phyloP scores from a whole-genome alignment of 1,284 basidiomycete genomes.

The Sutorius eximius region DNA sequence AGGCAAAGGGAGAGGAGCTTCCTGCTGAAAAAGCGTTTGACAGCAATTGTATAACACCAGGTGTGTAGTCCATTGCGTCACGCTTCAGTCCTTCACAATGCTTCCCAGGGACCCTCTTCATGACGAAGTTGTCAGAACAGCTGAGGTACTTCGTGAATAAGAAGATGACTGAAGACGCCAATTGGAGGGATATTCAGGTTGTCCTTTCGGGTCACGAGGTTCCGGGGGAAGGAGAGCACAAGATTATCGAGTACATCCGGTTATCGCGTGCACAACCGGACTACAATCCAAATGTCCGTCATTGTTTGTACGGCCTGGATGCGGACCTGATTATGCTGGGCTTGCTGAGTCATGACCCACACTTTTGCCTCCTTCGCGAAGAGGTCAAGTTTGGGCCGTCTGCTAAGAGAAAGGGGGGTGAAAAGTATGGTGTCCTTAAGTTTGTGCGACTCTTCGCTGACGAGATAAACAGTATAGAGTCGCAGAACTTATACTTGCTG shows the following conservation, averaged over 20 bases:
- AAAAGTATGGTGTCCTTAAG: conserved; percentile 50
- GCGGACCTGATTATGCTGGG: conserved; percentile 99
- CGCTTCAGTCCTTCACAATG: neutral
- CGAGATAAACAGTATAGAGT: conserved; percentile 59
- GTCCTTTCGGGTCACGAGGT: conserved; percentile 98
- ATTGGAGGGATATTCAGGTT: conserved; percentile 91
- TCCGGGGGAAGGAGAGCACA: conserved; percentile 99
- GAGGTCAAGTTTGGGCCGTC: conserved; percentile 97
- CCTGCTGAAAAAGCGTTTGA: conserved; percentile 96
- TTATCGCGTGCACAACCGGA: conserved; percentile 91
- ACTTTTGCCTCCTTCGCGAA: conserved; percentile 96
- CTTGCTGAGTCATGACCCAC: conserved; percentile 95
- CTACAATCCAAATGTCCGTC: conserved; percentile 91
- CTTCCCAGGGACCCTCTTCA: conserved; percentile 84
- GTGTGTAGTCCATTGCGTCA: conserved; percentile 43
- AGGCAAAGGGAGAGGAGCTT: conserved; percentile 85
- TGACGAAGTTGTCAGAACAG: conserved; percentile 88
- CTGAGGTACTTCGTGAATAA: conserved; percentile 96
- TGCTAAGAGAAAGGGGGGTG: conserved; percentile 66
- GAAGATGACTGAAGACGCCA: conserved; percentile 93
- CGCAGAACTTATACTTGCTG: conserved; percentile 92
- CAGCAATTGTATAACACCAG: conserved; percentile 98
- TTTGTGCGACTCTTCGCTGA: conserved; percentile 8
- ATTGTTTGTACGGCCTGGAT: conserved; percentile 98
- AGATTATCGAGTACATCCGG: conserved; percentile 99